A percentile compares a stretch with the other conserved stretches of the same genome.
Conservation (phyloP, 805 yeast species). For the Suhomyces sp. region DNA sequence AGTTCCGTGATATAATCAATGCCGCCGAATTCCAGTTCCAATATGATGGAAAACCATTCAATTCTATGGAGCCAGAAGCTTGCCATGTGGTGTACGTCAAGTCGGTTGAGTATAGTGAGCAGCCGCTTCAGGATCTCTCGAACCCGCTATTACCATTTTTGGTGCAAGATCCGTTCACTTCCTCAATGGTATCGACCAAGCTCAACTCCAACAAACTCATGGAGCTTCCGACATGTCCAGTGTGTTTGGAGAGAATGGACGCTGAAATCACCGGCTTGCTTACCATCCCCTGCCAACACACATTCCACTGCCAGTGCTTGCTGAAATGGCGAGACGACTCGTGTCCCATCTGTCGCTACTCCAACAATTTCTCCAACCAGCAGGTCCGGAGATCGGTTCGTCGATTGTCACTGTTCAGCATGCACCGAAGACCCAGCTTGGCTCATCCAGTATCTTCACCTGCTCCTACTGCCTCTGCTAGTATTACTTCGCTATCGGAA, state of each 20-base stretch:
- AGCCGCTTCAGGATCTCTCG: conserved; percentile 36
- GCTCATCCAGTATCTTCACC: background rate
- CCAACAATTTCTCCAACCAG: conserved; percentile 45
- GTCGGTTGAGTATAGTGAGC: conserved; percentile 39
- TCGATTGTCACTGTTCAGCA: conserved; percentile 30
- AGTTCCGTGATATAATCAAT: conserved; percentile 53
- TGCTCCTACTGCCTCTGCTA: background rate
- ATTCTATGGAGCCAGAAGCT: conserved; percentile 83
- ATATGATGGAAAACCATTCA: conserved; percentile 73
- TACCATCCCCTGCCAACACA: conserved; percentile 90
- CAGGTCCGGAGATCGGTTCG: conserved; percentile 30
- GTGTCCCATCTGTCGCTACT: conserved; percentile 87
- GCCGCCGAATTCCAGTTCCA: conserved; percentile 65
- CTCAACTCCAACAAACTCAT: conserved; percentile 14
- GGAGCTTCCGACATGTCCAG: conserved; percentile 91
- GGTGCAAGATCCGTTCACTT: conserved; percentile 70
- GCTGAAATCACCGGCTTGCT: conserved; percentile 73
- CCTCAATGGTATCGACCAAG: conserved; percentile 13
- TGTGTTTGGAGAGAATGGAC: conserved; percentile 86
- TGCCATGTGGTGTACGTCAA: conserved; percentile 77
- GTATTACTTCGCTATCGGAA: background rate
- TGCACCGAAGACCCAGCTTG: conserved; percentile 6
- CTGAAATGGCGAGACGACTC: conserved; percentile 87
- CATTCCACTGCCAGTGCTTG: conserved; percentile 86
- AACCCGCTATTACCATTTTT: conserved; percentile 57